Base-by-base conservation (phyloP, 2,329 filamentous ascomycete genomes). In the Fragosphaeria purpurea region DNA sequence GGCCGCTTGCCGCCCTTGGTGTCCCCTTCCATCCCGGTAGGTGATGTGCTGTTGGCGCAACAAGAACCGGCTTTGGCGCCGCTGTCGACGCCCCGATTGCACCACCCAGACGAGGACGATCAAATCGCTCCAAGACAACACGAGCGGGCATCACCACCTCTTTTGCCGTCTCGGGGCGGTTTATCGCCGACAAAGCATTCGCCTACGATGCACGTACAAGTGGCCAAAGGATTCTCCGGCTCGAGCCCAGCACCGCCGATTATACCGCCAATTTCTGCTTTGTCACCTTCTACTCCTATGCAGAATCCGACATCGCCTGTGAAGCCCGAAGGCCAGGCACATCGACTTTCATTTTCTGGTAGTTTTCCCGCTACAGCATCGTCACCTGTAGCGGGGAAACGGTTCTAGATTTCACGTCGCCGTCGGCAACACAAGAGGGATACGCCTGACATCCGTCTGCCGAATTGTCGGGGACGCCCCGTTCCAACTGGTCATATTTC, bases 271-370 rank as follows among this genome's bases (percentile, higher is more conserved):
- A 63, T 74, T 2, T 72, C 77, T 41, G 69, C 76, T 1, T 61
- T 85, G 45, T 75, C 78, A 8, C 82, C 82, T 0, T 78, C 74
- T 41, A 73, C 76, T 2, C 72, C 71, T 11, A 70, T 75, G 51
- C 74, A 77, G 56, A 79, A 80, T 51, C 61, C 81, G 47, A 79
- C 76, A 12, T 80, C 82, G 31, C 82, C 80, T 2, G 70, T 79
- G 56, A 82, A 85, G 67, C 68, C 71, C 41, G 56, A 64, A 4
- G 71, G 46, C 61, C 62, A 44, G 50, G 56, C 51, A 45, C 65
- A 59, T 48, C 58, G 57, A 7, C 59, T 60, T 31, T 61, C 54
- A 5, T 50, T 48, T 41, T 46, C 43, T 3, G 46, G 40, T 3
- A 12, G 35, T 31, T 35, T 47, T 0, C 13, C 40, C 5, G 48